These are phyloP conservation scores for Ascocoryne sarcoides DNA, from an alignment of 2,329 filamentous ascomycete species.

Conservation along the genomic window DNA sequence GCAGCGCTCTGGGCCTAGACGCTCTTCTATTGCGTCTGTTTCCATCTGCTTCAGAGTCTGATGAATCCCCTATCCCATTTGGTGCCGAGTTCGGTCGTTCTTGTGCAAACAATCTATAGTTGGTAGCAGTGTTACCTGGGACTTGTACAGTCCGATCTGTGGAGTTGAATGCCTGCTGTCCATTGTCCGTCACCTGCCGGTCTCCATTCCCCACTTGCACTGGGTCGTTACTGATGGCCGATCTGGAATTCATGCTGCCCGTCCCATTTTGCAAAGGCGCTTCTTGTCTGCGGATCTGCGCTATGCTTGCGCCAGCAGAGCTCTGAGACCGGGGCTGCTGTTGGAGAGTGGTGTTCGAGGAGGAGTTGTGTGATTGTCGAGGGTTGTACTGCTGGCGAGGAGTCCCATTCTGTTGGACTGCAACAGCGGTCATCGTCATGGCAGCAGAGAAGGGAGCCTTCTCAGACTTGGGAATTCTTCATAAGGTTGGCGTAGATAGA, in stretches of 20 bases:
- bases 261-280: constrained; percentile 18
- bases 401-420: constrained; percentile 23
- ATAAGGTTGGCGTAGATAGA: too few relatives aligned
- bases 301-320: constrained; percentile 16
- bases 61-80: constrained; percentile 19
- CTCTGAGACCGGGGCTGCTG: constrained; percentile 23
- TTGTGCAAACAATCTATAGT: too few relatives aligned
- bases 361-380: constrained; percentile 23
- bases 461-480: constrained; percentile 15
- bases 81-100: constrained; percentile 16
- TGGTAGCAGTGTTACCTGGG: too few relatives aligned
- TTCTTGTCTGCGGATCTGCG: constrained; percentile 16
- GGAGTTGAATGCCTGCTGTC: constrained; percentile 4
- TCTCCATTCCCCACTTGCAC: constrained; percentile 15
- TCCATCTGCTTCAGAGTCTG: constrained; percentile 21
- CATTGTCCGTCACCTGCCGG: constrained; percentile 6
- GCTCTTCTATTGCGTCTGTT: not conserved
- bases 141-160: too few relatives aligned
- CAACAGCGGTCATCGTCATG: constrained; percentile 29
- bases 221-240: constrained; percentile 22
- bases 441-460: constrained; percentile 15
- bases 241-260: constrained; percentile 13
- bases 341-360: constrained; percentile 20
- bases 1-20: constrained; percentile 20
- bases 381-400: constrained; percentile 23